Conservation (phyloP, 140 eudicot species). For the Anethum foeniculum region DNA sequence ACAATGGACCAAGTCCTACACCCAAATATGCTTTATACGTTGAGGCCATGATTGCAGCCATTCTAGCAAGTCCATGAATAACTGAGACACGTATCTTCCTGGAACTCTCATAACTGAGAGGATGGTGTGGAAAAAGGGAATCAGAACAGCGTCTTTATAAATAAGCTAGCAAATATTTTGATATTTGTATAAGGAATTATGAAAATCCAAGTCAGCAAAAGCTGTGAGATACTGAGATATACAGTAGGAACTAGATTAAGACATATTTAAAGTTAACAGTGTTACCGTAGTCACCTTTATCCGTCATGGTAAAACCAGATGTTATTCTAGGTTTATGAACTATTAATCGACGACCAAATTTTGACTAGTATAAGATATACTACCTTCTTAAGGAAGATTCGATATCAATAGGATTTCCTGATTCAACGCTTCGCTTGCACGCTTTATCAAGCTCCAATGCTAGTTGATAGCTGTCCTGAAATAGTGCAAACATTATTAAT, state of each 20-base stretch:
- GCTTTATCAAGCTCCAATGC: conserved; percentile 92
- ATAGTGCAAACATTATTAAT: not conserved
- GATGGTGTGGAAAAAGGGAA: not conserved
- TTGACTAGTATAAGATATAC: not conserved
- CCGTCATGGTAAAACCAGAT: not conserved
- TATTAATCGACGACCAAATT: not conserved
- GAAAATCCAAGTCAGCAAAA: conserved; percentile 2
- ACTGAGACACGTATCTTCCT: conserved; percentile 84
- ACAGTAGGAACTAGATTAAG: not conserved
- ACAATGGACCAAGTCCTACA: conserved; percentile 91
- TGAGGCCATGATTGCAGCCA: conserved; percentile 99
- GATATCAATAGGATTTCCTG: conserved; percentile 54
- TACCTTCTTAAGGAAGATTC: conserved; percentile 68
- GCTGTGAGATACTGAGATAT: not conserved
- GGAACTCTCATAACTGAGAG: conserved; percentile 65
- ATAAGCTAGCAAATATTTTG: not conserved
- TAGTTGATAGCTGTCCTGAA: conserved; percentile 81
- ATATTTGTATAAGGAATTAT: not conserved
- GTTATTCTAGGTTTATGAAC: not conserved
- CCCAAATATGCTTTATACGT: conserved; percentile 96
- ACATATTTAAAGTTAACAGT: not conserved
- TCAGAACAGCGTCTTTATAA: not conserved
- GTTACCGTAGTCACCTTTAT: not conserved
- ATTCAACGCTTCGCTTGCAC: conserved; percentile 43
- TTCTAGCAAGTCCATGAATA: conserved; percentile 91